Base-by-base conservation (phyloP, 371 early-diverging fungal species). In the Syncephalis fuscata region DNA sequence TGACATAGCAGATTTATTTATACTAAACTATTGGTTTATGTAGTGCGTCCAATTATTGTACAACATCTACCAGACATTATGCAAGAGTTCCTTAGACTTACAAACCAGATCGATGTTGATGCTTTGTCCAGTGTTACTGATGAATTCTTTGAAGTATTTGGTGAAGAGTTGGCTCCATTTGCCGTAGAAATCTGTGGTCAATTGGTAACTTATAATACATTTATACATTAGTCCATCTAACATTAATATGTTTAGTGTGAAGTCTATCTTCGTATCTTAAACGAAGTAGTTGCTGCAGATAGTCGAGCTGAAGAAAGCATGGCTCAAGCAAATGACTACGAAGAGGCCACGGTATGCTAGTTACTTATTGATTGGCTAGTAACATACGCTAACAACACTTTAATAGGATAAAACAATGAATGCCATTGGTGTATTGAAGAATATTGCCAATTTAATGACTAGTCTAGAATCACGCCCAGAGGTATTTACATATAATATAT, bases 71-170 rank as follows among this genome's bases (percentile, higher is more conserved):
- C 83, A 7, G 67, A 74, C 37, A 78, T 94, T 45, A 91, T 92
- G 85, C 76, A 83, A 54, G 64, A 69, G 41, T 66, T 92, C 37
- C 66, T 95, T 49, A 62, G 76, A 20, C 62, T 92, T 46, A 88
- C 87, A 1, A 85, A 87, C 60, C 76, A 85, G 57, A 84, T 90
- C 49, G 92, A 95, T 58, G 68, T 88, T 55, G 94, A 93, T 56
- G 79, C 77, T 0, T 61, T 95, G 9, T 67, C 92, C 0, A 63
- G 63, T n/a, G 83, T 87, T 38, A 84, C 92, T 73, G 90, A 92
- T 43, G 72, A 72, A 48, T 76, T 93, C 54, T 91, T 93, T 2
- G 81, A 82, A 53, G 74, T 77, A n/a, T 95, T 82, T 71, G 70
- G 89, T 10, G 77, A 81, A 44, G 78, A 89, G 57, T 59, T 95